Conservation (phyloP, 78 protist species). For the Speleostelium caveatum region DNA sequence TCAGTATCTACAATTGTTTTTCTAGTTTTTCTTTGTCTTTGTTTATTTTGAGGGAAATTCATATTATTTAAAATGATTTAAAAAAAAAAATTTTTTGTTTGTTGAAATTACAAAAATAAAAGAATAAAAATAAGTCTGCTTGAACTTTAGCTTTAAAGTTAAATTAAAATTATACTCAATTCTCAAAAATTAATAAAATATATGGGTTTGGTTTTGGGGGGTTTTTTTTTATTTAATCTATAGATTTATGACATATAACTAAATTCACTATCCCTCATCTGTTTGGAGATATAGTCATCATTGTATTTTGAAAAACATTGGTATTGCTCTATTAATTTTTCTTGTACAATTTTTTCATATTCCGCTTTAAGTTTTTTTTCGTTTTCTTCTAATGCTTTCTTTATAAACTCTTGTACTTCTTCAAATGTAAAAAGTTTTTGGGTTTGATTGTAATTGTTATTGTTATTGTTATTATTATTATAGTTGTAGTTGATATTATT, state of each 20-base stretch:
- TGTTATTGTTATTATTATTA: slow-evolving; percentile 1
- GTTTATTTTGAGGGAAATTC: too few species aligned
- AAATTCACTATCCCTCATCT: slow-evolving; percentile 63
- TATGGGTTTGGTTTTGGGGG: too few species aligned
- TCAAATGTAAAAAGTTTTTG: slow-evolving; percentile 59
- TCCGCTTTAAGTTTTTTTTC: slow-evolving; percentile 56
- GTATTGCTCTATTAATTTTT: slow-evolving; percentile 78
- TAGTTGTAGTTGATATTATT: neutral
- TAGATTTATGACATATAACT: slow-evolving; percentile 76
- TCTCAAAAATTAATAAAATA: too few species aligned
- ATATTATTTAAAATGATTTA: too few species aligned
- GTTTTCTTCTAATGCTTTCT: slow-evolving; percentile 66
- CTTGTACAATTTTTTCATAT: slow-evolving; percentile 72
- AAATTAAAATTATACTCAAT: too few species aligned
- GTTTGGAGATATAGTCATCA: slow-evolving; percentile 74
- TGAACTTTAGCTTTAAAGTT: too few species aligned
- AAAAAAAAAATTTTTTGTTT: too few species aligned
- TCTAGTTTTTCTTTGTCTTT: too few species aligned
- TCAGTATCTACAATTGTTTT: too few species aligned
- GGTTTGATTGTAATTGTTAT: neutral
- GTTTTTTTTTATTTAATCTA: too few species aligned
- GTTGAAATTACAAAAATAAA: too few species aligned
- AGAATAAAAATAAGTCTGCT: too few species aligned
- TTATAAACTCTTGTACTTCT: slow-evolving; percentile 66
- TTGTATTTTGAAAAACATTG: slow-evolving; percentile 75